Conservation (phyloP, 2,329 filamentous ascomycete genomes). For the Penicillium sp. region DNA sequence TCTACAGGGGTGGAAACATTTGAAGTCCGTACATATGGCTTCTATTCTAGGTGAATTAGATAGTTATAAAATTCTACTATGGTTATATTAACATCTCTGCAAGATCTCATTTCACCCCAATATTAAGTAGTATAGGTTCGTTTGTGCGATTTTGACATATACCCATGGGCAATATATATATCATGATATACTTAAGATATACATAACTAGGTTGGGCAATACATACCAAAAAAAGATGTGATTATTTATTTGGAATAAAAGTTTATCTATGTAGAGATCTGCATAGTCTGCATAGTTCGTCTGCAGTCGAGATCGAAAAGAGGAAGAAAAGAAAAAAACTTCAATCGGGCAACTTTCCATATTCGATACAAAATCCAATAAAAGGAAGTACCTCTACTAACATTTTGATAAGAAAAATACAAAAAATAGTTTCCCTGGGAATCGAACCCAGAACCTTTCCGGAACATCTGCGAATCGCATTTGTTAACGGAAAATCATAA, state of each 20-base stretch:
- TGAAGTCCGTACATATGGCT: neutral
- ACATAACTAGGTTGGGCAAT: too few relatives aligned
- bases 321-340: neutral
- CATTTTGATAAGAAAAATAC: neutral
- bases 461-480: slow-evolving; percentile 3
- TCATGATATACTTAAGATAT: too few relatives aligned
- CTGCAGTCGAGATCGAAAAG: neutral
- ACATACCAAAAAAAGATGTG: too few relatives aligned
- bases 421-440: slow-evolving; percentile 13
- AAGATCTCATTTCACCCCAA: neutral
- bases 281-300: neutral
- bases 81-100: neutral
- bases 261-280: neutral
- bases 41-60: neutral
- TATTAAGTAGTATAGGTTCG: neutral
- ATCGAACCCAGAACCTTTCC: slow-evolving; percentile 16
- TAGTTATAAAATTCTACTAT: neutral
- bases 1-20: neutral
- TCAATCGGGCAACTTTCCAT: neutral
- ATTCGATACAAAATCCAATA: neutral
- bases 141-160: neutral
- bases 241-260: too few relatives aligned
- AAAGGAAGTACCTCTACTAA: neutral
- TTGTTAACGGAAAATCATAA: slow-evolving; percentile 16
- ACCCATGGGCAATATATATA: neutral